phyloP scores from a whole-genome alignment of 441 rosid species.

The Eutrema salsugineum region DNA sequence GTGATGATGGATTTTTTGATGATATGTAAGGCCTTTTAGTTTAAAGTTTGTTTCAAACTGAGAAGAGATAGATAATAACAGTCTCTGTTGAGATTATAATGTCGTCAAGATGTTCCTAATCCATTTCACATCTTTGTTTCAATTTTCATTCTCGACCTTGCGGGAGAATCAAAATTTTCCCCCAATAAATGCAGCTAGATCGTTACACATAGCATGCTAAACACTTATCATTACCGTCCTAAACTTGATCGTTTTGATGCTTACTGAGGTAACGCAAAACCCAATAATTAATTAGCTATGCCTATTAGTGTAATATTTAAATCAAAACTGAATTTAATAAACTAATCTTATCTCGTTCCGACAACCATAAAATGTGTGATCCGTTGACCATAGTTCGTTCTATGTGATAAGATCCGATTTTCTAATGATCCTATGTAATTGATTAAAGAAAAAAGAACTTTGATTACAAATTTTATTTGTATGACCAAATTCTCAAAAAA shows the following conservation, averaged over 20 bases:
- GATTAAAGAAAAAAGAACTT: too few species aligned
- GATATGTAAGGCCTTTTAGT: conserved; percentile 11
- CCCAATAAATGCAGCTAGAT: too few species aligned
- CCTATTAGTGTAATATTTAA: too few species aligned
- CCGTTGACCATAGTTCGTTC: not conserved
- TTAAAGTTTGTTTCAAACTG: not conserved
- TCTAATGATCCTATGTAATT: not conserved
- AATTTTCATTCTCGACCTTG: not conserved
- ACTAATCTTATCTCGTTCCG: not conserved
- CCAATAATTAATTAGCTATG: not conserved
- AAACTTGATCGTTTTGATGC: not conserved
- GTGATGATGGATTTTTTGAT: not conserved
- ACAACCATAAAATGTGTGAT: not conserved
- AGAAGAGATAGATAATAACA: conserved; percentile 5
- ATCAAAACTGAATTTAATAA: not conserved
- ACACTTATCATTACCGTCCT: too few species aligned
- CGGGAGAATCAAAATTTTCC: not conserved
- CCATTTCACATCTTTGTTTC: not conserved
- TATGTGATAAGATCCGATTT: not conserved
- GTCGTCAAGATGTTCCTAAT: not conserved
- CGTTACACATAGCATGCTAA: too few species aligned
- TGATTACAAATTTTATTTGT: not conserved
- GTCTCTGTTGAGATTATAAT: not conserved
- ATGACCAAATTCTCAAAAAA: not conserved
- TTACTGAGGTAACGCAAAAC: too few species aligned